A percentile compares a stretch with the other conserved stretches of the same genome.
Evolutionary conservation across 2,329 filamentous ascomycete species (phyloP).

Genomic region (Oidium heveae): DNA sequence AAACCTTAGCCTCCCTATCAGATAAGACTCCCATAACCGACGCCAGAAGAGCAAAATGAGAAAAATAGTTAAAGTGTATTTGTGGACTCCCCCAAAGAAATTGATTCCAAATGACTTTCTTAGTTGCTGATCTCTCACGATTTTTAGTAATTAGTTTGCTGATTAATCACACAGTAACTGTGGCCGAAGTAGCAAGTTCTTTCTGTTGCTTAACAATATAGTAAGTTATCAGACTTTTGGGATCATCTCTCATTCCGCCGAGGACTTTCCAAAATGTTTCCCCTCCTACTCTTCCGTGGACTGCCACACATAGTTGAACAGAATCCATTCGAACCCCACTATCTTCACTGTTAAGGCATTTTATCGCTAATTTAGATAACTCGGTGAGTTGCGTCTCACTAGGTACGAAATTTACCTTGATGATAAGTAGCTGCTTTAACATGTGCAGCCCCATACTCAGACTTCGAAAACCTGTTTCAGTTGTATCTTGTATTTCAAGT

Average conservation of each 20-base stretch:
- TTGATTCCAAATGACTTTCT: neutral
- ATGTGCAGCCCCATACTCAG: constrained; percentile 39
- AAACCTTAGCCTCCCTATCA: too few relatives aligned
- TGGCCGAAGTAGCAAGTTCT: constrained; percentile 16
- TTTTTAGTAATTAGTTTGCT: too few relatives aligned
- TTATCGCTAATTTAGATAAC: constrained; percentile 25
- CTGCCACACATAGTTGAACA: constrained; percentile 51
- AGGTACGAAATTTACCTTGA: constrained; percentile 20
- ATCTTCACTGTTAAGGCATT: constrained; percentile 33
- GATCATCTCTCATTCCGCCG: constrained; percentile 39
- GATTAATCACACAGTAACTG: neutral
- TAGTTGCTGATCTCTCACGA: too few relatives aligned
- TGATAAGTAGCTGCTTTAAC: constrained; percentile 29
- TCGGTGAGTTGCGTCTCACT: constrained; percentile 23
- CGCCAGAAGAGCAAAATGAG: too few relatives aligned
- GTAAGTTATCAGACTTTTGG: constrained; percentile 55
- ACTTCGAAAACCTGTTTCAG: constrained; percentile 23
- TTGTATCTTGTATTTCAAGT: constrained; percentile 20
- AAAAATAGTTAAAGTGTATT: too few relatives aligned
- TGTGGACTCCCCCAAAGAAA: neutral
- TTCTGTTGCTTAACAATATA: constrained; percentile 50
- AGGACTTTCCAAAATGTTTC: constrained; percentile 41
- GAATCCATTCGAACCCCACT: constrained; percentile 46
- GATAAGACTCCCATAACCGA: too few relatives aligned
- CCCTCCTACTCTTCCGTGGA: constrained; percentile 38